Evolutionary conservation across 352 stramenopile species (phyloP), one percentile per base, ranked within the genome.

Genomic region (Phytophthora citrophthora): DNA sequence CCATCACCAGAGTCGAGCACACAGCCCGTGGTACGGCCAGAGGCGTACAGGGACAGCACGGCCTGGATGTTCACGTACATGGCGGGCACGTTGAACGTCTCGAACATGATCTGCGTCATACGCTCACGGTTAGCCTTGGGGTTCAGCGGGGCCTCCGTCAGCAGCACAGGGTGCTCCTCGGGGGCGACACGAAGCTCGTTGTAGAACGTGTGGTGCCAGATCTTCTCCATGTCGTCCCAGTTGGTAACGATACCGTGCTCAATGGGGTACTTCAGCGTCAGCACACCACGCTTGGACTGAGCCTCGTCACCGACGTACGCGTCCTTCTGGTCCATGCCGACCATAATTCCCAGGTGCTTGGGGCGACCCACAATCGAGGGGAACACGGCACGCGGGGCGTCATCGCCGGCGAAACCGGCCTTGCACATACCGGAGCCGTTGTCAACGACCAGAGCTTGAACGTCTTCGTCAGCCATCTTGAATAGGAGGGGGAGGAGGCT

Each of bases 161-260:
- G 72, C 48, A 98, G 77, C 52, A 99, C 96, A 3, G 97, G 96
- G 76, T 99, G 97, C 70, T 98, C 97, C 74, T 99, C 97, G 4
- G 97, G 97, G 15, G 90, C 92, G 7, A 98, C 93, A 61, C 92
- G 88, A 41, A 98, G 79, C 75, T 98, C 94, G 79, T 99, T 99
- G 92, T 99, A 99, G 84, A 99, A 99, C 56, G 96, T 99, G 88
- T 99, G 97, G 79, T 99, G 87, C 98, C 98, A 99, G 67, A 99
- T 99, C 89, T 99, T 99, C 79, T 99, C 97, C 97, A 99, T 99
- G 79, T 99, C 96, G 79, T 99, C 97, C 97, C 97, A 99, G 88
- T 99, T 99, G 54, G 96, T 99, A 29, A 99, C 97, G 68, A 99
- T 99, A 53, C 97, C 98, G 83, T 99, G 97, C 79, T 99, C 97